Base-by-base conservation (phyloP, 2,329 filamentous ascomycete species). In the Emergomyces orientalis region DNA sequence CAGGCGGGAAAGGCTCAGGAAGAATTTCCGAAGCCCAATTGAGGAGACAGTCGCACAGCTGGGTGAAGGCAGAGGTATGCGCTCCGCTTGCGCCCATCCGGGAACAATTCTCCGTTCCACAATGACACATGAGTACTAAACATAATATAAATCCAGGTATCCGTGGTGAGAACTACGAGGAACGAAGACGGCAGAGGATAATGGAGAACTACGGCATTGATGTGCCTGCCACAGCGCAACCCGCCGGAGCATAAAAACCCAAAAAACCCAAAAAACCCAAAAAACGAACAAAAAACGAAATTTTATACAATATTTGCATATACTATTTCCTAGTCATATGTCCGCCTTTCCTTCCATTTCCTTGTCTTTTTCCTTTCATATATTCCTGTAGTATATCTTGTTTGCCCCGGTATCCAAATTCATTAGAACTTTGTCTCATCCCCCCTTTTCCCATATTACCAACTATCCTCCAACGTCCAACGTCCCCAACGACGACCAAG, bases 161-260 rank as follows among this genome's bases (percentile, higher is more conserved):
- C 70, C 83, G 87, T 69, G 88, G 84, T 49, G 87, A 89, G 19
- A 90, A 90, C 60, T 96, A 94, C 73, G 88, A 90, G 69, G 90
- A 96, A 81, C 83, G 92, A 76, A 86, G 92, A 75, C 85, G 86
- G 68, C 82, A 91, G 79, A 84, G 90, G 70, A 83, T 97, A 75
- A 87, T 90, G 83, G 87, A 91, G 77, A 90, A 87, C 76, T 96
- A 96, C 72, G 91, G 91, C 64, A 85, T 95, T 71, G 91, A 96
- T 68, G 86, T 96, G 72, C 84, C 88, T 71, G 83, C 86, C n/a
- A 30, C 56, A 62, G 84, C 87, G 65, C 72, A 72, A 62, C 70
- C 72, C 67, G 71, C 76, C 60, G 73, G 76, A 63, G 76, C 75
- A 73, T 77, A 70, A 75, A 69, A 64, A 58, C n/a, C n/a, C n/a